Conservation (phyloP, 1,284 basidiomycete species). For the Ganoderma multipileum region DNA sequence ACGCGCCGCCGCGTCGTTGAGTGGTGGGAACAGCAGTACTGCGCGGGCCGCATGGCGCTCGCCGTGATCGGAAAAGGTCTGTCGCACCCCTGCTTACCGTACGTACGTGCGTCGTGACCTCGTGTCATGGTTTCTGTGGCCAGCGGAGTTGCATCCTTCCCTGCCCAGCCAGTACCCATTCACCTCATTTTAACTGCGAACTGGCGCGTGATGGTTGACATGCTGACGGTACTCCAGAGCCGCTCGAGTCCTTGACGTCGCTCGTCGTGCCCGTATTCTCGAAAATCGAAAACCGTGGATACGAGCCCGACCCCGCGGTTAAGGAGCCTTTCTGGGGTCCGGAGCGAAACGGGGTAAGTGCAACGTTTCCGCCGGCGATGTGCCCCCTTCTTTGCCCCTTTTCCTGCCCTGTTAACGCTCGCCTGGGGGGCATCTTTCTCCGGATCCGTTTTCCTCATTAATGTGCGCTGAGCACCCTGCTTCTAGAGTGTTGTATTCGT, state of each 20-base stretch:
- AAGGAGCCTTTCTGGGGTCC: conserved; percentile 39
- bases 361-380: not conserved
- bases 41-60: conserved; percentile 72
- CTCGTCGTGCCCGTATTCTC: conserved; percentile 48
- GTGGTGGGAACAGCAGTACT: conserved; percentile 74
- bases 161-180: not conserved
- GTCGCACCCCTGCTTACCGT: not conserved
- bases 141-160: not conserved
- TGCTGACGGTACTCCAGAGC: conserved; percentile 27
- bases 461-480: not conserved
- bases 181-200: not conserved
- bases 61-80: conserved; percentile 40
- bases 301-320: conserved; percentile 48
- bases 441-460: not conserved
- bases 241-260: conserved; percentile 36
- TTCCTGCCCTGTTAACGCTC: not conserved
- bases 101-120: not conserved
- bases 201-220: conserved; percentile 1
- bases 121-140: not conserved
- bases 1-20: conserved; percentile 67
- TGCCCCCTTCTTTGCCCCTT: too few relatives aligned
- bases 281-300: conserved; percentile 53
- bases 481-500: conserved; percentile 59
- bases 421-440: too few relatives aligned
- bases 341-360: conserved; percentile 50